Percentiles rank a stretch among this genome's conserved stretches.
Evolutionary conservation across 164 flowering plant species (phyloP).

Genomic region (Berberis vulgaris): DNA sequence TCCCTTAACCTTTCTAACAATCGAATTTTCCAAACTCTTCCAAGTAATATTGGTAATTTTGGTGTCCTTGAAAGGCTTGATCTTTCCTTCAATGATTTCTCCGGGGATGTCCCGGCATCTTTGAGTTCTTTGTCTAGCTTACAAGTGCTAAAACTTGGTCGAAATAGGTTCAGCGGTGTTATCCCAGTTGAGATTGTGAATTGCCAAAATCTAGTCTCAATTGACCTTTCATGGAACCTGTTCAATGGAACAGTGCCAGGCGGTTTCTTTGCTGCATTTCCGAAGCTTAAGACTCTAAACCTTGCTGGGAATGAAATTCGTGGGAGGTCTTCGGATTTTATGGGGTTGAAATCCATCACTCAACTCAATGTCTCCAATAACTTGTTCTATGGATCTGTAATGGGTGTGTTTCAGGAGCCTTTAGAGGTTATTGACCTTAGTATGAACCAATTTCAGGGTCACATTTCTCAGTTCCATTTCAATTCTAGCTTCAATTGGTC

Average conservation of each 20-base stretch:
- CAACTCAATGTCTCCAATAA: constrained; percentile 65
- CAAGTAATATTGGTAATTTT: constrained; percentile 71
- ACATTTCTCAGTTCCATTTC: constrained; percentile 18
- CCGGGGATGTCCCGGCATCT: constrained; percentile 58
- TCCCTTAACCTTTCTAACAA: constrained; percentile 60
- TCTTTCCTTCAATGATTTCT: constrained; percentile 57
- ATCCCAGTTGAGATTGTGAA: constrained; percentile 45
- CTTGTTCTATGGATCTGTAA: constrained; percentile 56
- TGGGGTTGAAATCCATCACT: constrained; percentile 35
- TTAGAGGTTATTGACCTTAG: constrained; percentile 70
- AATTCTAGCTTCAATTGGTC: constrained; percentile 59
- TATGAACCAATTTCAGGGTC: constrained; percentile 52
- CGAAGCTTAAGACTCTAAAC: constrained; percentile 35
- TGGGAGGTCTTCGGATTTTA: constrained; percentile 54
- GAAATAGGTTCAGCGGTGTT: constrained; percentile 40
- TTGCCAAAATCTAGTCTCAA: constrained; percentile 35
- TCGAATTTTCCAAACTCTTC: constrained; percentile 44
- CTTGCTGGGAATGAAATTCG: constrained; percentile 20
- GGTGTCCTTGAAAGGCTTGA: constrained; percentile 53
- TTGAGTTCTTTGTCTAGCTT: constrained; percentile 44
- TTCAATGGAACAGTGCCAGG: constrained; percentile 52
- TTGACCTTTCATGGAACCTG: constrained; percentile 55
- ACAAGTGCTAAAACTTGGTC: constrained; percentile 38
- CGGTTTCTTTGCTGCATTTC: constrained; percentile 58
- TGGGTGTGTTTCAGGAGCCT: constrained; percentile 38